Percentiles rank a stretch among this genome's conserved stretches.
These are phyloP conservation scores for Prunus mume DNA, from an alignment of 306 rosid genomes.

Conservation along the genomic window DNA sequence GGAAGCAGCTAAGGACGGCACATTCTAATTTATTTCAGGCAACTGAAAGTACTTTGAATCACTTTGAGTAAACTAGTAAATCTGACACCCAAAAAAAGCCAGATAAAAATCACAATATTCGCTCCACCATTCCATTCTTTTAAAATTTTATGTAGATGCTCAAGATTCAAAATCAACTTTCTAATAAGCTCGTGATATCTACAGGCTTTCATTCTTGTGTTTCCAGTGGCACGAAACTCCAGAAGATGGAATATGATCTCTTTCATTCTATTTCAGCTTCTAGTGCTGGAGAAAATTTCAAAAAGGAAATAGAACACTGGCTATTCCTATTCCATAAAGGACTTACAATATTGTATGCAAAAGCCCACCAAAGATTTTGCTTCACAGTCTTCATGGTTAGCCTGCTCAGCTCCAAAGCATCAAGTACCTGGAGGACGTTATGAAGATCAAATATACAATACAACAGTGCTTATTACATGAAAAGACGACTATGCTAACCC, in stretches of 20 bases:
- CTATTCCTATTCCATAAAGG: conserved; percentile 11
- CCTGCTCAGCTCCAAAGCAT: conserved; percentile 95
- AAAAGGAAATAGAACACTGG: background rate
- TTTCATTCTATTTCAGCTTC: background rate
- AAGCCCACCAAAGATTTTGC: conserved; percentile 99
- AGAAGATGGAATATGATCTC: background rate
- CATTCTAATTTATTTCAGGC: background rate
- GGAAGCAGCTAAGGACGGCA: background rate
- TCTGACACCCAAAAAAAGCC: background rate
- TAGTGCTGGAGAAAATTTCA: no score
- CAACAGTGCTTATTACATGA: background rate
- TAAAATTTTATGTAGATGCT: background rate
- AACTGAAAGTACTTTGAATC: background rate
- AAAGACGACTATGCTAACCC: background rate
- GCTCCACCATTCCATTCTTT: background rate
- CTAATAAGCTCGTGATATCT: background rate
- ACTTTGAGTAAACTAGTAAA: background rate
- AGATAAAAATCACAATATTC: background rate
- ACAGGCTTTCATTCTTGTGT: background rate
- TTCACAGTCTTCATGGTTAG: conserved; percentile 88
- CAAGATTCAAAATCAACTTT: background rate
- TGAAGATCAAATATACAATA: conserved; percentile 18
- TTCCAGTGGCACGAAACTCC: background rate
- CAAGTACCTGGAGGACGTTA: conserved; percentile 67
- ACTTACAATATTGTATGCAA: conserved; percentile 88